Conservation (phyloP, 192 early-diverging fungal species). For the Coemansia pectinata region DNA sequence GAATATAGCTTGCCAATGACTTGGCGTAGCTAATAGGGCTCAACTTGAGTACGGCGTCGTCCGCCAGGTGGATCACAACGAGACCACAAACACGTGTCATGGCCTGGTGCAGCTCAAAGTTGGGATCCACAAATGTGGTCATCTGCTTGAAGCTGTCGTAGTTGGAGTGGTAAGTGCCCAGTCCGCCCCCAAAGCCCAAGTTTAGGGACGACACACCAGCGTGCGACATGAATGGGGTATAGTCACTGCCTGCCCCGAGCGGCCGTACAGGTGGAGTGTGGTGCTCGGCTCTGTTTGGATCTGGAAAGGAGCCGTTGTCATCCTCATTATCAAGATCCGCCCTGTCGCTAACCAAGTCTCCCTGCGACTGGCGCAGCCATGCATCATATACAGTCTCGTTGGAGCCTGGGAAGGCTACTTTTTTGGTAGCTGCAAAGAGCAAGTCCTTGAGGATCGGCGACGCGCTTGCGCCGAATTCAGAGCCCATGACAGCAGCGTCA, state of each 20-base stretch:
- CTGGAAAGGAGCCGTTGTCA: not conserved
- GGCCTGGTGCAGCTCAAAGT: constrained; percentile 58
- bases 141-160: constrained; percentile 67
- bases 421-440: constrained; percentile 53
- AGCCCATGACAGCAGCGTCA: constrained; percentile 57
- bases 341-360: not conserved
- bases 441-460: constrained; percentile 55
- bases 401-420: constrained; percentile 51
- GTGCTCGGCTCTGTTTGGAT: not conserved
- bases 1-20: constrained; percentile 49
- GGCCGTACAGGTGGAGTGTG: constrained; percentile 16
- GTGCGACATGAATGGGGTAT: constrained; percentile 61
- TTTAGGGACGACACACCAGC: constrained; percentile 62
- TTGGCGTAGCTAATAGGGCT: constrained; percentile 53
- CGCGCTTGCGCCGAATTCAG: constrained; percentile 47
- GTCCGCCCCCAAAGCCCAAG: constrained; percentile 55
- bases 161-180: constrained; percentile 67
- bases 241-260: constrained; percentile 61
- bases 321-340: too few relatives aligned
- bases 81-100: constrained; percentile 55
- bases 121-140: constrained; percentile 59
- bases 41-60: constrained; percentile 51
- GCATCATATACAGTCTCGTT: constrained; percentile 55
- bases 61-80: constrained; percentile 51
- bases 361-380: constrained; percentile 41